A percentile compares a stretch with the other conserved stretches of the same genome.
phyloP scores from a whole-genome alignment of 2,329 filamentous ascomycete species.

The Cytospora chrysosperma region DNA sequence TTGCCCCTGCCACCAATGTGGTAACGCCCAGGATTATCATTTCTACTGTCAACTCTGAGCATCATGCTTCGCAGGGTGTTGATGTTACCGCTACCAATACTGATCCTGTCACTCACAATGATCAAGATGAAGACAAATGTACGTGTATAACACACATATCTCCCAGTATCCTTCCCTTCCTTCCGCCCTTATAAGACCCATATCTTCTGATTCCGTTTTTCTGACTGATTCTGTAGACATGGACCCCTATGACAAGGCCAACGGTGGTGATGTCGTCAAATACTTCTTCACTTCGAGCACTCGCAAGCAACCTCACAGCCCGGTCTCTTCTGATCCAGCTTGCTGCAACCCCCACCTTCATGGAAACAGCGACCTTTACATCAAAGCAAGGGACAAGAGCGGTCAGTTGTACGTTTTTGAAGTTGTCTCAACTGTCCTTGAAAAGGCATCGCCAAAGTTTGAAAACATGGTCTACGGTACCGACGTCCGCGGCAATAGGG shows the following conservation, averaged over 20 bases:
- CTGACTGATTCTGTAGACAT: not conserved
- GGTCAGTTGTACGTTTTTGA: slow-evolving; percentile 19
- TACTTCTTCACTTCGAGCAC: slow-evolving; percentile 19
- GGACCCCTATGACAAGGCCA: slow-evolving; percentile 14
- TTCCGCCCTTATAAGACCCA: not conserved
- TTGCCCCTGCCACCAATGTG: not conserved
- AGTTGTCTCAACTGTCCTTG: slow-evolving; percentile 18
- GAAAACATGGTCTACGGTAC: slow-evolving; percentile 21
- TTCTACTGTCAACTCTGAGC: not conserved
- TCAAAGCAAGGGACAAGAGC: slow-evolving; percentile 13
- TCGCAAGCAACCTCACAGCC: slow-evolving; percentile 1
- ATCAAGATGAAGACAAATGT: not conserved
- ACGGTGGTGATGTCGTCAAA: slow-evolving; percentile 12
- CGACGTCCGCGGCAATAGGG: slow-evolving; percentile 19
- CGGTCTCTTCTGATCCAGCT: slow-evolving; percentile 9
- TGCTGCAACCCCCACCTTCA: slow-evolving; percentile 14
- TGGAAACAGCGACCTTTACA: slow-evolving; percentile 18
- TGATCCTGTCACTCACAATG: not conserved
- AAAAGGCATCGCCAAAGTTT: slow-evolving; percentile 17
- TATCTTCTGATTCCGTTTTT: not conserved
- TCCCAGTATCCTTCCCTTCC: not conserved
- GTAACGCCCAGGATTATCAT: not conserved
- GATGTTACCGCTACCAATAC: not conserved
- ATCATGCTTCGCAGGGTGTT: not conserved
- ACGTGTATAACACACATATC: not conserved